Percentiles rank a stretch among this genome's conserved stretches.
phyloP scores from a whole-genome alignment of 2,329 filamentous ascomycete genomes.

The Dryadomyces quercus-mongolicae region DNA sequence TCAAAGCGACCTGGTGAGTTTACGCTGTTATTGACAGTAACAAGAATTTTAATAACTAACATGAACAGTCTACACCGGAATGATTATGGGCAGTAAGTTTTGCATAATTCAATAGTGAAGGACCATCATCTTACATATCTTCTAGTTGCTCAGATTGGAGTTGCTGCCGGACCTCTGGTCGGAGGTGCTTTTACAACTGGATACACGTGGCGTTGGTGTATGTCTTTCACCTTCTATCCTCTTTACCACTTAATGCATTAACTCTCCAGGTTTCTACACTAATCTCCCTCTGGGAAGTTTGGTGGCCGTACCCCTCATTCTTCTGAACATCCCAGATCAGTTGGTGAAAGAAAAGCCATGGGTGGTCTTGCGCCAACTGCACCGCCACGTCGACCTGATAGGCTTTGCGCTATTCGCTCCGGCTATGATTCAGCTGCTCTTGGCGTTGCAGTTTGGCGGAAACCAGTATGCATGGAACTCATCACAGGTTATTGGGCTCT shows the following conservation, averaged over 20 bases:
- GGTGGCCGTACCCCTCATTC: conserved; percentile 18
- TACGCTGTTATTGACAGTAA: no score
- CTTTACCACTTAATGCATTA: background rate
- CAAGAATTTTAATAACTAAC: no score
- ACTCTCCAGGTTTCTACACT: conserved; percentile 19
- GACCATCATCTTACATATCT: conserved; percentile 7
- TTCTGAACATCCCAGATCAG: conserved; percentile 24
- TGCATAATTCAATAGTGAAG: conserved; percentile 26
- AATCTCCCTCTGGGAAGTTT: conserved; percentile 26
- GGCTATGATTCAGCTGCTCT: conserved; percentile 26
- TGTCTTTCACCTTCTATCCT: conserved; percentile 19
- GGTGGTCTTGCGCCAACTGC: conserved; percentile 15
- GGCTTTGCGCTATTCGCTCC: conserved; percentile 30
- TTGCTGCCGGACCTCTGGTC: conserved; percentile 33
- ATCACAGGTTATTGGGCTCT: conserved; percentile 26
- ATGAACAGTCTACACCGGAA: no score
- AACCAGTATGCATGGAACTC: conserved; percentile 26
- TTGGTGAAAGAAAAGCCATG: conserved; percentile 18
- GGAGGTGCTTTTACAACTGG: conserved; percentile 28
- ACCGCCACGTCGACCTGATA: conserved; percentile 25
- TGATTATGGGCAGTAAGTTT: no score
- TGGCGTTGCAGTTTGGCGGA: conserved; percentile 32
- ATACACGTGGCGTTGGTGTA: conserved; percentile 30
- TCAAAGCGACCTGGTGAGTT: no score
- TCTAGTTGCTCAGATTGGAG: conserved; percentile 25